These are phyloP conservation scores for Colletotrichum sp. DNA, from an alignment of 2,329 filamentous ascomycete genomes.

Conservation along the genomic window DNA sequence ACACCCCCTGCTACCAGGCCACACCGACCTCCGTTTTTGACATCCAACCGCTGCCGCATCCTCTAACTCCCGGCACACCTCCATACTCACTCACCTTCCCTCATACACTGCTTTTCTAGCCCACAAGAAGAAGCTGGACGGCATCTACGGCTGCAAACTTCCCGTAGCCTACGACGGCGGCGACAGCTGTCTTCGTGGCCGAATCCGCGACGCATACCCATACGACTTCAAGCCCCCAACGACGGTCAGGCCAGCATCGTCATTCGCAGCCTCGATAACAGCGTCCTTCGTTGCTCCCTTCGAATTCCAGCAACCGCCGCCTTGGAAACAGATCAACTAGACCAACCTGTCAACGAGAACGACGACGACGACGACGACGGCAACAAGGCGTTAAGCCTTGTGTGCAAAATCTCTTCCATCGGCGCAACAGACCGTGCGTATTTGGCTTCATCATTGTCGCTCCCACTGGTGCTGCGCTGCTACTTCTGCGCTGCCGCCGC, in stretches of 20 bases:
- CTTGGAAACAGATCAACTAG: neutral
- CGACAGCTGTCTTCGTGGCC: conserved; percentile 19
- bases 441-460: neutral
- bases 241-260: neutral
- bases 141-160: neutral
- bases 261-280: neutral
- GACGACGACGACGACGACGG: neutral
- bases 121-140: neutral
- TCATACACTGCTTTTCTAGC: neutral
- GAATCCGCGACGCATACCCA: conserved; percentile 11
- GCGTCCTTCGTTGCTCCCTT: neutral
- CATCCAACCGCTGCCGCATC: conserved; percentile 11
- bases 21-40: conserved; percentile 20
- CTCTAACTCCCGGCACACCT: conserved; percentile 10
- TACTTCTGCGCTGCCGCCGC: neutral
- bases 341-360: neutral
- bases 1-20: conserved; percentile 1
- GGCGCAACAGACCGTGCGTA: neutral
- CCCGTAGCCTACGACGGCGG: conserved; percentile 15
- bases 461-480: neutral
- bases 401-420: neutral
- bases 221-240: neutral
- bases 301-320: conserved; percentile 8
- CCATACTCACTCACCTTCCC: neutral
- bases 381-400: neutral